phyloP scores from a whole-genome alignment of 202 grass and related monocot species.

The Eragrostis tef region DNA sequence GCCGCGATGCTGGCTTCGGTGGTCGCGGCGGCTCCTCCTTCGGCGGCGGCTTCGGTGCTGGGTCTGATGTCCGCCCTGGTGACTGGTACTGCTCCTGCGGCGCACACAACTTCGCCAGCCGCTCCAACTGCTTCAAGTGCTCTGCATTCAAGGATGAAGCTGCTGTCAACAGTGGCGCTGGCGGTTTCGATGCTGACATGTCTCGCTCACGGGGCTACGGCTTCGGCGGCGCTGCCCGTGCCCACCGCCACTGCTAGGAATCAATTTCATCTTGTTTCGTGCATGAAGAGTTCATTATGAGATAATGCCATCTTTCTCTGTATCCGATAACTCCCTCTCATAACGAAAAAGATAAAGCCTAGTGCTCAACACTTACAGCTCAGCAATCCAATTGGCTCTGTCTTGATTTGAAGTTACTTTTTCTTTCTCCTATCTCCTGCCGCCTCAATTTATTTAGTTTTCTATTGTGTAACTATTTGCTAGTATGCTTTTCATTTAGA shows the following conservation, averaged over 20 bases:
- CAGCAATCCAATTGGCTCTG: slow-evolving; percentile 50
- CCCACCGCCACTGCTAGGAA: slow-evolving; percentile 51
- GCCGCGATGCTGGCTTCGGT: slow-evolving; percentile 57
- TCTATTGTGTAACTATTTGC: slow-evolving; percentile 38
- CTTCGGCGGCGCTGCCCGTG: slow-evolving; percentile 52
- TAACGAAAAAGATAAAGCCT: slow-evolving; percentile 62
- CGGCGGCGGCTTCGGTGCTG: slow-evolving; percentile 58
- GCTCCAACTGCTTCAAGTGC: slow-evolving; percentile 93
- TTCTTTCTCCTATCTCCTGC: slow-evolving; percentile 49
- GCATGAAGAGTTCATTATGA: slow-evolving; percentile 46
- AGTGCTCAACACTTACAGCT: slow-evolving; percentile 47
- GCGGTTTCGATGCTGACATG: slow-evolving; percentile 74
- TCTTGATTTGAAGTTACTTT: slow-evolving; percentile 48
- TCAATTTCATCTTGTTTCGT: slow-evolving; percentile 49
- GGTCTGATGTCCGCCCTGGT: slow-evolving; percentile 89
- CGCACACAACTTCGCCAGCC: slow-evolving; percentile 96
- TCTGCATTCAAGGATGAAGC: slow-evolving; percentile 78
- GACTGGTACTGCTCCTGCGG: slow-evolving; percentile 96
- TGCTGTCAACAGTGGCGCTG: slow-evolving; percentile 59
- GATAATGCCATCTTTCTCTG: slow-evolving; percentile 54
- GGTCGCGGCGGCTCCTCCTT: slow-evolving; percentile 66
- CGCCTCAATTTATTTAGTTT: slow-evolving; percentile 30
- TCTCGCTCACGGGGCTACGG: slow-evolving; percentile 69
- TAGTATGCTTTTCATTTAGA: slow-evolving; percentile 42
- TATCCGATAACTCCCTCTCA: slow-evolving; percentile 49